Conservation (phyloP, 1,139 yeast species). For the Sugiyamaella sp. region DNA sequence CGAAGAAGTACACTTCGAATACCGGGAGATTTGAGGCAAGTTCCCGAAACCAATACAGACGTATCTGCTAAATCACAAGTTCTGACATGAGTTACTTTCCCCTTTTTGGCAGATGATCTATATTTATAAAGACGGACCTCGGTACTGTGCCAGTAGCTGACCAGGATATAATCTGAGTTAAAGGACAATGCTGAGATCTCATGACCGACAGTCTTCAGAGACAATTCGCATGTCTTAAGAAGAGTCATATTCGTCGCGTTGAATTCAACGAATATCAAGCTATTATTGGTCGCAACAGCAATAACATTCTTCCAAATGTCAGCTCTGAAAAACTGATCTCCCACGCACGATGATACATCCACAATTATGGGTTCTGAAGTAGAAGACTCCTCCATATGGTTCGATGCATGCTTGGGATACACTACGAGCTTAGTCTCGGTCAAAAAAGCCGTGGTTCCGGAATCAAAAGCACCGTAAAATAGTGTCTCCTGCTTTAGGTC, state of each 20-base stretch:
- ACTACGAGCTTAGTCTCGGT: not conserved
- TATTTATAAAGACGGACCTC: conserved; percentile 1
- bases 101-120: not conserved
- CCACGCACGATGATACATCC: too few species aligned
- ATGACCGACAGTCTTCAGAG: not conserved
- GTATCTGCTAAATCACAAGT: conserved; percentile 1
- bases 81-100: not conserved
- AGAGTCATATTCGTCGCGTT: too few species aligned
- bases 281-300: conserved; percentile 7
- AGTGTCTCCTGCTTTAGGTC: conserved; percentile 1
- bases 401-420: not conserved
- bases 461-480: conserved; percentile 2
- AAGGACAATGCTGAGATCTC: conserved; percentile 11
- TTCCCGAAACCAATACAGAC: not conserved
- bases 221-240: not conserved
- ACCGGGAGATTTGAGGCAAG: not conserved
- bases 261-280: too few species aligned
- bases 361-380: too few species aligned
- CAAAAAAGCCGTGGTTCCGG: not conserved
- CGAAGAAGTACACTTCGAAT: conserved; percentile 10
- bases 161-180: conserved; percentile 5
- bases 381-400: too few species aligned
- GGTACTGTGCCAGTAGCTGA: conserved; percentile 15
- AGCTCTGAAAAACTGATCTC: not conserved
- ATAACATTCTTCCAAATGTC: conserved; percentile 7